phyloP scores from a whole-genome alignment of 2,329 filamentous ascomycete genomes.

The Onygena corvina region DNA sequence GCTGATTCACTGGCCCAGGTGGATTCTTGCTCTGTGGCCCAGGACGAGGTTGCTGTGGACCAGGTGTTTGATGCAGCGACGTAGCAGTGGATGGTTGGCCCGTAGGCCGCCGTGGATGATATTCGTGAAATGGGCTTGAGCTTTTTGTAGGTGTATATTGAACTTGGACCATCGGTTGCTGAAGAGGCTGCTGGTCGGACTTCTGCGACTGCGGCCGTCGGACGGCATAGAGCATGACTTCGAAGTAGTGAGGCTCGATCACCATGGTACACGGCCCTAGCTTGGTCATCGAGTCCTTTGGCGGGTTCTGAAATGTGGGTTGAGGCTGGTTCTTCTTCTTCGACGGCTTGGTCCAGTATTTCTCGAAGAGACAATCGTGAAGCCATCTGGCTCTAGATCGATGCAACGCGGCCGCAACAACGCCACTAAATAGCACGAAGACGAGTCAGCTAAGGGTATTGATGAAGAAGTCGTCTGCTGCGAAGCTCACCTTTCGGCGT shows the following conservation, averaged over 20 bases:
- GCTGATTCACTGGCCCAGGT: neutral
- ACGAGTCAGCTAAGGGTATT: too few species aligned
- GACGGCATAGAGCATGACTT: constrained; percentile 45
- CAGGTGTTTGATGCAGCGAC: constrained; percentile 5
- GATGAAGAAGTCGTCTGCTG: too few species aligned
- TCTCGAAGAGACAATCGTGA: constrained; percentile 42
- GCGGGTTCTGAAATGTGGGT: constrained; percentile 35
- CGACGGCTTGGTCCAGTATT: constrained; percentile 48
- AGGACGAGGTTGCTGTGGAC: constrained; percentile 4
- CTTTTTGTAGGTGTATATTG: constrained; percentile 31
- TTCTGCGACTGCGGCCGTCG: constrained; percentile 37
- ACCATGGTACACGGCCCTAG: constrained; percentile 48
- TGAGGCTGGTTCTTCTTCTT: constrained; percentile 42
- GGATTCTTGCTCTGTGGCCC: neutral
- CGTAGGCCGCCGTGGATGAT: constrained; percentile 29
- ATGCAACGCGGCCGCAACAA: constrained; percentile 46
- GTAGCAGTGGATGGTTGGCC: constrained; percentile 12
- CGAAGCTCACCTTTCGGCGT: constrained; percentile 43
- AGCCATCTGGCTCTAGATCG: constrained; percentile 49
- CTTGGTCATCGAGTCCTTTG: constrained; percentile 43
- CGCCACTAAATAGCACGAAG: constrained; percentile 35
- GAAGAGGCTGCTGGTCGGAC: constrained; percentile 13
- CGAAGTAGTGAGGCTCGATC: constrained; percentile 52
- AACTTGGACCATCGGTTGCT: constrained; percentile 33
- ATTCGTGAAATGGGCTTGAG: constrained; percentile 32